Evolutionary conservation across 2,329 filamentous ascomycete genomes (phyloP).

Genomic region (Coniella vitis): DNA sequence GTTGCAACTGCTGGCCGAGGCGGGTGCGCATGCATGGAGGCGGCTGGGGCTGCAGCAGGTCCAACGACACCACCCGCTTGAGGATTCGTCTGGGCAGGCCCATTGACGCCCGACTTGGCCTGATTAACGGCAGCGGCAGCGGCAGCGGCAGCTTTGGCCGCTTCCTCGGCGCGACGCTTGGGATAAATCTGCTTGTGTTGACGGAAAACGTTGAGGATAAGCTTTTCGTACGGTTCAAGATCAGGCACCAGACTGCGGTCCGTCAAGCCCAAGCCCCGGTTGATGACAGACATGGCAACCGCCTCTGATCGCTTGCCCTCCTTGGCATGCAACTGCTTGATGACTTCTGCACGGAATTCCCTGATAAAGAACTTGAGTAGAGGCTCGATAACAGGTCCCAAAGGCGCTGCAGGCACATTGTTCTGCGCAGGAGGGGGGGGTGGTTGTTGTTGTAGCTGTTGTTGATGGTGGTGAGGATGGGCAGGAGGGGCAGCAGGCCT

Average conservation of each 20-base stretch:
- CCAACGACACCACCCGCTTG: background rate
- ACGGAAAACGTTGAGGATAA: slow-evolving; percentile 39
- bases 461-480: too few relatives aligned
- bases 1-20: background rate
- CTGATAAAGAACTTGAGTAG: slow-evolving; percentile 35
- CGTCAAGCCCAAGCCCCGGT: slow-evolving; percentile 43
- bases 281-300: slow-evolving; percentile 46
- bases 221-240: slow-evolving; percentile 39
- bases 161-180: slow-evolving; percentile 6
- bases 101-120: slow-evolving; percentile 1
- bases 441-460: background rate
- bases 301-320: slow-evolving; percentile 36
- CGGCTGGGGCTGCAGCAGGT: background rate
- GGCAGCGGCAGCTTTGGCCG: background rate
- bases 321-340: slow-evolving; percentile 38
- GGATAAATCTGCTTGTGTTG: slow-evolving; percentile 18
- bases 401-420: slow-evolving; percentile 4
- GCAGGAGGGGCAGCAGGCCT: background rate
- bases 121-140: slow-evolving; percentile 7
- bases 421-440: slow-evolving; percentile 2
- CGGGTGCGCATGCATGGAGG: background rate
- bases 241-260: slow-evolving; percentile 32
- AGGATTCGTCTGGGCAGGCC: background rate
- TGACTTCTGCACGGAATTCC: slow-evolving; percentile 40
- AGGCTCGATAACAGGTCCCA: slow-evolving; percentile 35